Conservation (phyloP, 371 early-diverging fungal genomes). For the Actinomortierella ambigua region DNA sequence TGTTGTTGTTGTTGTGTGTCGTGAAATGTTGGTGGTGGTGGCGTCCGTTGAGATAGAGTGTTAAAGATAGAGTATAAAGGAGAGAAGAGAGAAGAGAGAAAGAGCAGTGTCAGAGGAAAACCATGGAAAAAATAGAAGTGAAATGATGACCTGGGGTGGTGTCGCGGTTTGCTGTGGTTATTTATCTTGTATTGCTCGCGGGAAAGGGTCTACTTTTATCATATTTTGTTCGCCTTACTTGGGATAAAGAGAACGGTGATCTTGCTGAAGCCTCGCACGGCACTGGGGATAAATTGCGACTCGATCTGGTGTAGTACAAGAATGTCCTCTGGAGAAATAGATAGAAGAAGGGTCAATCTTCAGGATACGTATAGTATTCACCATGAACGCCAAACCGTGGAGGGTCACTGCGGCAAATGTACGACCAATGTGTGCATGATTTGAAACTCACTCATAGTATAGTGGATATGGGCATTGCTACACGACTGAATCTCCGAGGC, state of each 20-base stretch:
- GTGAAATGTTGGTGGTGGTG: too few relatives aligned
- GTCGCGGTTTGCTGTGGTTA: not conserved
- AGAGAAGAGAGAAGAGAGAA: too few relatives aligned
- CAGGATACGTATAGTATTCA: not conserved
- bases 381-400: too few relatives aligned
- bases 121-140: too few relatives aligned
- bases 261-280: constrained; percentile 22
- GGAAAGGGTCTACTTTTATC: not conserved
- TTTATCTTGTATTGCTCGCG: not conserved
- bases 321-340: constrained; percentile 10
- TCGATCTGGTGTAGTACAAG: constrained; percentile 15
- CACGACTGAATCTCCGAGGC: too few relatives aligned
- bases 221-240: constrained; percentile 10
- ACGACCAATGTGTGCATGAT: too few relatives aligned
- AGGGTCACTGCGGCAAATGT: too few relatives aligned
- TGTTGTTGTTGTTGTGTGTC: not conserved
- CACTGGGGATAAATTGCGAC: constrained; percentile 19
- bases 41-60: too few relatives aligned
- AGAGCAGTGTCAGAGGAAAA: too few relatives aligned
- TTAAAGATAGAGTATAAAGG: too few relatives aligned
- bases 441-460: too few relatives aligned
- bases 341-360: not conserved
- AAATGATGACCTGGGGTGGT: not conserved
- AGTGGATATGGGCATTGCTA: too few relatives aligned
- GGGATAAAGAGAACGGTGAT: constrained; percentile 31